Evolutionary conservation across 441 rosid species (phyloP).

Genomic region (Adansonia rubrostipa): DNA sequence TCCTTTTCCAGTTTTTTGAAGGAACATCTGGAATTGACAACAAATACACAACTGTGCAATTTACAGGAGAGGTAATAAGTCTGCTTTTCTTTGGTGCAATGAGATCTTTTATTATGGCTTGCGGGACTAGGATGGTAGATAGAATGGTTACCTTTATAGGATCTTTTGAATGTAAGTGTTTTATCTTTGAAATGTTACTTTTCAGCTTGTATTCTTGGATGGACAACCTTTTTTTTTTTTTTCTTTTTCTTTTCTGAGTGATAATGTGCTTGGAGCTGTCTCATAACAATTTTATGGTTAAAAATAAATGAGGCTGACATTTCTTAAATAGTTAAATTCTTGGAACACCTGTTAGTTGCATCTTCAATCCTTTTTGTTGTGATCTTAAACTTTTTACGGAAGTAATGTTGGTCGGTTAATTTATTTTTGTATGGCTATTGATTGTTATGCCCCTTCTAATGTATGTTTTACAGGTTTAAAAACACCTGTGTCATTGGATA

Average conservation of each 20-base stretch:
- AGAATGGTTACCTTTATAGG: background rate
- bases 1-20: slow-evolving; percentile 73
- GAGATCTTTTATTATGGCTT: background rate
- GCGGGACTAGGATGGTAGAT: background rate
- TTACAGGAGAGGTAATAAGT: slow-evolving; percentile 78
- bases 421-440: background rate
- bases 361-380: background rate
- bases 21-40: slow-evolving; percentile 97
- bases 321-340: background rate
- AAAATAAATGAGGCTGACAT: background rate
- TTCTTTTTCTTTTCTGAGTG: background rate
- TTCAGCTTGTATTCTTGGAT: background rate
- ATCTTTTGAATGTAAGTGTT: background rate
- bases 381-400: background rate
- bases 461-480: slow-evolving; percentile 27
- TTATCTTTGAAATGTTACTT: background rate
- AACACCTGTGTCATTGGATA: too few species aligned
- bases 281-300: background rate
- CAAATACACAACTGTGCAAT: slow-evolving; percentile 45
- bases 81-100: background rate
- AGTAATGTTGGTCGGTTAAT: background rate
- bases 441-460: background rate
- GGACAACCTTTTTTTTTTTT: background rate
- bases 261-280: background rate
- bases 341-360: background rate